Evolutionary conservation across 768 basidiomycete species (phyloP).

Genomic region (Lactarius akahatsu): DNA sequence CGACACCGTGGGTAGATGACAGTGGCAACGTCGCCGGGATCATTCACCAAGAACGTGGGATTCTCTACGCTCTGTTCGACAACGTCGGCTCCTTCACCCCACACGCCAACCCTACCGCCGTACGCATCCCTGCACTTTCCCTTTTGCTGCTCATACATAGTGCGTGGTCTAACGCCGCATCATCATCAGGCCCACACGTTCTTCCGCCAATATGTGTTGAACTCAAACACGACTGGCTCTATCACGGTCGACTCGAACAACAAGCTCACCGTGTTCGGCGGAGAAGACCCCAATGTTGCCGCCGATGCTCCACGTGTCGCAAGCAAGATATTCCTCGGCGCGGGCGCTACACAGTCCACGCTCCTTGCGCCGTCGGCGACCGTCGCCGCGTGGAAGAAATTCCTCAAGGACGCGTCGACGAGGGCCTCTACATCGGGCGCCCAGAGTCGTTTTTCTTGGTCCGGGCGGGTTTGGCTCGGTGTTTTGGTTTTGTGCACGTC

Average conservation of each 20-base stretch:
- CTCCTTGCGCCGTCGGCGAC: constrained; percentile 35
- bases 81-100: constrained; percentile 45
- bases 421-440: constrained; percentile 1
- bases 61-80: constrained; percentile 43
- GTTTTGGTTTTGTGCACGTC: constrained; percentile 2
- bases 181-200: constrained; percentile 55
- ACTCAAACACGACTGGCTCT: constrained; percentile 57
- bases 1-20: constrained; percentile 67
- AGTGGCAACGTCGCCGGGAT: constrained; percentile 60
- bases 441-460: background rate
- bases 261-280: constrained; percentile 43
- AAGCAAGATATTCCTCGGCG: constrained; percentile 56
- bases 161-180: background rate
- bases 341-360: constrained; percentile 34
- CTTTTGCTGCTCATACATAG: constrained; percentile 4
- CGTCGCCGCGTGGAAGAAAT: constrained; percentile 36
- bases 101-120: constrained; percentile 41
- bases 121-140: constrained; percentile 47
- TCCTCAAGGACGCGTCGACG: constrained; percentile 30
- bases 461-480: background rate
- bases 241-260: constrained; percentile 40
- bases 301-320: constrained; percentile 52
- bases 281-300: constrained; percentile 48
- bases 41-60: constrained; percentile 71
- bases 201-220: constrained; percentile 65